Evolutionary conservation across 441 rosid genomes (phyloP).

Genomic region (Breynia disticha): DNA sequence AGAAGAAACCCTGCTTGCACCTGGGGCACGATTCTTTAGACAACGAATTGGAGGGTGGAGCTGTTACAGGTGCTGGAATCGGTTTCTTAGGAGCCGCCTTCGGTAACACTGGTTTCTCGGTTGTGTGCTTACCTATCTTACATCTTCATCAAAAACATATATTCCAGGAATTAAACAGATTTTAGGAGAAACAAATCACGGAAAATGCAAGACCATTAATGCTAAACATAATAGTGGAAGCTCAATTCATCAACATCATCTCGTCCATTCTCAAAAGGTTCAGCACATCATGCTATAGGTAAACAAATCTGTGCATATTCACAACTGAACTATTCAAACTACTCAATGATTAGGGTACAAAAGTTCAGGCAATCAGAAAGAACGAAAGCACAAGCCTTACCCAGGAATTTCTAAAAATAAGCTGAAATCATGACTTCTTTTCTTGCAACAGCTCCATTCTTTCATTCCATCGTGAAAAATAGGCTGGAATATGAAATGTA

Average conservation of each 20-base stretch:
- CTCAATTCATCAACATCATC: background rate
- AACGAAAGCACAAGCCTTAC: conserved; percentile 24
- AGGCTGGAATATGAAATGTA: conserved; percentile 39
- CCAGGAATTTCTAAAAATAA: conserved; percentile 84
- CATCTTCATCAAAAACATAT: conserved; percentile 43
- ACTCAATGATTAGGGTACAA: background rate
- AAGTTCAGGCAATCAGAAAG: background rate
- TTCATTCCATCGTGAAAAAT: conserved; percentile 86
- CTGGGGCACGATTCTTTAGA: conserved; percentile 64
- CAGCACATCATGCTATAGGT: background rate
- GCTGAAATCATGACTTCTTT: conserved; percentile 82
- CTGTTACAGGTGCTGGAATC: conserved; percentile 23
- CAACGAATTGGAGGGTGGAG: conserved; percentile 27
- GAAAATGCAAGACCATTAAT: background rate
- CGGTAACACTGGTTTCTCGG: conserved; percentile 64
- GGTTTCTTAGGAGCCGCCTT: conserved; percentile 33
- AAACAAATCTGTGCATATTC: background rate
- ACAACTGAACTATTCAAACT: background rate
- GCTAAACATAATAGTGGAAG: background rate
- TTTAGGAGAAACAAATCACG: background rate
- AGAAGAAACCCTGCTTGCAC: conserved; percentile 93
- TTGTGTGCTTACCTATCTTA: conserved; percentile 86
- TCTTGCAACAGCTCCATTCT: conserved; percentile 98
- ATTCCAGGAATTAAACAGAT: background rate
- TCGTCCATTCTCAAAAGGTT: background rate